A percentile compares a stretch with the other conserved stretches of the same genome.
These are phyloP conservation scores for Astrothelium subdiscretum DNA, from an alignment of 495 filamentous ascomycete species.

Conservation along the genomic window DNA sequence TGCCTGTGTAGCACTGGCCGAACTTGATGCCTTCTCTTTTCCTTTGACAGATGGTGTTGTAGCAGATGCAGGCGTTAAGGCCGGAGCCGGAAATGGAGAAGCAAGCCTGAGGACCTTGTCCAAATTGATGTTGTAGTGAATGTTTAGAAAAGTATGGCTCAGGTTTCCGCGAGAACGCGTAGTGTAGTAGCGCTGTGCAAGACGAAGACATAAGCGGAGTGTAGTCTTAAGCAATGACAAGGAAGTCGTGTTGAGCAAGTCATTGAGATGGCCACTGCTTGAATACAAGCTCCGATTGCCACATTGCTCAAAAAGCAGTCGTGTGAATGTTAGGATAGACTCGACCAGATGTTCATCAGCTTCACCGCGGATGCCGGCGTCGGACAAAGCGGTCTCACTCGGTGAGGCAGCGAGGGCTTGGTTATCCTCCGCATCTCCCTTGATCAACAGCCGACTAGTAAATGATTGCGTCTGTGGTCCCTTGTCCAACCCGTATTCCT, in stretches of 20 bases:
- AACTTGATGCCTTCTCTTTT: constrained; percentile 51
- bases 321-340: constrained; percentile 69
- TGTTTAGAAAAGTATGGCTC: constrained; percentile 57
- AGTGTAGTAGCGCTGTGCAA: constrained; percentile 87
- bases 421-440: constrained; percentile 33
- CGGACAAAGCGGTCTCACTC: constrained; percentile 36
- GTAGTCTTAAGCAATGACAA: constrained; percentile 61
- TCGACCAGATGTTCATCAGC: constrained; percentile 73
- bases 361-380: constrained; percentile 52
- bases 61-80: constrained; percentile 25
- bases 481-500: constrained; percentile 67
- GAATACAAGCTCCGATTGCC: constrained; percentile 94
- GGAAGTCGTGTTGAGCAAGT: constrained; percentile 77
- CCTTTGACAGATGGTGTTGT: constrained; percentile 45
- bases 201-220: constrained; percentile 63
- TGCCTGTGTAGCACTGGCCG: constrained; percentile 31
- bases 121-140: constrained; percentile 90
- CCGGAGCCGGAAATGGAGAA: constrained; percentile 66
- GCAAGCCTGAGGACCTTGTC: constrained; percentile 77
- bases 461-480: constrained; percentile 75
- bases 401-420: constrained; percentile 12
- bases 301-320: constrained; percentile 81
- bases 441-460: constrained; percentile 47
- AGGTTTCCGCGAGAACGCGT: constrained; percentile 59
- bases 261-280: constrained; percentile 77